Evolutionary conservation across 1,284 basidiomycete species (phyloP).

Genomic region (Trichosporon sp.): DNA sequence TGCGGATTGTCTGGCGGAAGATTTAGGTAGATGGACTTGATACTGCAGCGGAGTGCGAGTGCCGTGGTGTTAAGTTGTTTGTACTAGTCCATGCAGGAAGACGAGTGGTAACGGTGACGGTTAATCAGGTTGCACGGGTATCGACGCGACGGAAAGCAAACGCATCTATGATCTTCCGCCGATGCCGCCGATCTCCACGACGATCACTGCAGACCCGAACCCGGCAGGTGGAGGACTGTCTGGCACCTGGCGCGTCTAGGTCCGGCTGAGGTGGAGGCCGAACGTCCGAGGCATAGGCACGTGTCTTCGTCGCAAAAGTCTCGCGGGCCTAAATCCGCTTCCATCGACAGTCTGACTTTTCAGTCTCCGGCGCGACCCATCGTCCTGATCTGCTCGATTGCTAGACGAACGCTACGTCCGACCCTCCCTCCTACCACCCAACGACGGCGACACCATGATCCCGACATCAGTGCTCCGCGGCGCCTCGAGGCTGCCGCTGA

Average conservation of each 20-base stretch:
- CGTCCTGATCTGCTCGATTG: no score
- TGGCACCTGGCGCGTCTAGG: not conserved
- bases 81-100: slow-evolving; percentile 6
- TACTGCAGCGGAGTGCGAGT: not conserved
- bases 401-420: no score
- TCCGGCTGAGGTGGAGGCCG: not conserved
- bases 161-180: not conserved
- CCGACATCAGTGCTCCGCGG: slow-evolving; percentile 40
- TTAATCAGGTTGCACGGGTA: no score
- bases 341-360: not conserved
- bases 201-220: not conserved
- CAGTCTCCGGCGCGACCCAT: not conserved
- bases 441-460: slow-evolving; percentile 36
- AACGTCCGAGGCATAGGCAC: not conserved
- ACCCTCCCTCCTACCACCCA: not conserved
- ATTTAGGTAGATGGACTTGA: not conserved
- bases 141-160: not conserved
- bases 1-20: not conserved
- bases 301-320: not conserved
- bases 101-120: not conserved
- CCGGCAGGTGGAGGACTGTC: not conserved
- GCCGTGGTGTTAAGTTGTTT: not conserved
- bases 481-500: slow-evolving; percentile 72
- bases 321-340: not conserved
- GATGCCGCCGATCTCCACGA: not conserved